phyloP scores from a whole-genome alignment of 2,329 filamentous ascomycete species.

The Coniochaeta prunicola region DNA sequence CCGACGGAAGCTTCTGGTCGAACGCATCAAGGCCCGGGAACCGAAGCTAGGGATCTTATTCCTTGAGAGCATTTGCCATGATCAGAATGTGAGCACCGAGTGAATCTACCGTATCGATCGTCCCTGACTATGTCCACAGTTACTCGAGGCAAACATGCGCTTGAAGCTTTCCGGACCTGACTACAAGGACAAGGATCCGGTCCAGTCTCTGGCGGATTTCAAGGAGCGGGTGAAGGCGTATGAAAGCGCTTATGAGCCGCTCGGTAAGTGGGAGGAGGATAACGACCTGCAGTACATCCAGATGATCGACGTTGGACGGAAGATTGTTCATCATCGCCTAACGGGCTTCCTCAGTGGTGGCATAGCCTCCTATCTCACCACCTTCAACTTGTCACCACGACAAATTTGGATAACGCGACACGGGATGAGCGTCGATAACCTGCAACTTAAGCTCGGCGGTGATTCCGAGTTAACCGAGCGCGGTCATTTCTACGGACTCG shows the following conservation, averaged over 20 bases:
- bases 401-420: slow-evolving; percentile 99
- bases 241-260: slow-evolving; percentile 84
- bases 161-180: slow-evolving; percentile 93
- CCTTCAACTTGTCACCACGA: slow-evolving; percentile 90
- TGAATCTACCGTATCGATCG: neutral
- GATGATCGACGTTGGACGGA: slow-evolving; percentile 96
- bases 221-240: slow-evolving; percentile 88
- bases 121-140: slow-evolving; percentile 22
- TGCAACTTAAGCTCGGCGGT: slow-evolving; percentile 81
- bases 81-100: slow-evolving; percentile 49
- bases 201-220: slow-evolving; percentile 80
- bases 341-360: slow-evolving; percentile 87
- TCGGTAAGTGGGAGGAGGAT: slow-evolving; percentile 86
- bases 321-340: slow-evolving; percentile 84
- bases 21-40: slow-evolving; percentile 74
- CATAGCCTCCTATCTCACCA: slow-evolving; percentile 89
- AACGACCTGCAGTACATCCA: slow-evolving; percentile 91
- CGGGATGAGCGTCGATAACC: slow-evolving; percentile 84
- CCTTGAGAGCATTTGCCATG: slow-evolving; percentile 88
- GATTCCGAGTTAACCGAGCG: slow-evolving; percentile 78
- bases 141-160: slow-evolving; percentile 94
- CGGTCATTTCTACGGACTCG: slow-evolving; percentile 70
- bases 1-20: slow-evolving; percentile 74
- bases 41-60: slow-evolving; percentile 89
- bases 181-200: slow-evolving; percentile 88